Evolutionary conservation across 1,284 basidiomycete genomes (phyloP).

Genomic region (Bjerkandera adusta): DNA sequence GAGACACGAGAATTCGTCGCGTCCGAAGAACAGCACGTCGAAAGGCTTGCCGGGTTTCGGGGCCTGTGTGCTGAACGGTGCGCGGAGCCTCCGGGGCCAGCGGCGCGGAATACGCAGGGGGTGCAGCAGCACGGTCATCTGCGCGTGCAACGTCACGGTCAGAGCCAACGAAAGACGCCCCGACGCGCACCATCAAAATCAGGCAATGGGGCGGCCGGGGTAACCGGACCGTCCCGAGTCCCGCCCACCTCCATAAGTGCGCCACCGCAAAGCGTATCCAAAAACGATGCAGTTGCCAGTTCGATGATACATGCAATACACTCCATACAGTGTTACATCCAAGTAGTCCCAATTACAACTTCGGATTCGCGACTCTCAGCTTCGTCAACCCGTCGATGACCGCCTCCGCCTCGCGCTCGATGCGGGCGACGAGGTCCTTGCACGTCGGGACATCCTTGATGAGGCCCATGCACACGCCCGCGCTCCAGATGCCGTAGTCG

Average conservation of each 20-base stretch:
- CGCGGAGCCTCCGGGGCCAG: background rate
- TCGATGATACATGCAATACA: background rate
- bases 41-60: constrained; percentile 28
- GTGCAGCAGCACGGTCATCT: too few relatives aligned
- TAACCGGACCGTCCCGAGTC: too few relatives aligned
- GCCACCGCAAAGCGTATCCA: too few relatives aligned
- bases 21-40: constrained; percentile 66
- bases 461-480: constrained; percentile 77
- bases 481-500: constrained; percentile 88
- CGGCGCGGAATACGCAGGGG: background rate
- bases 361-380: constrained; percentile 31
- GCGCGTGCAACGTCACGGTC: too few relatives aligned
- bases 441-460: constrained; percentile 89
- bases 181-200: too few relatives aligned
- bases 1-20: constrained; percentile 70
- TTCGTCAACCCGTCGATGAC: constrained; percentile 56
- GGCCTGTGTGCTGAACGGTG: background rate
- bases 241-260: too few relatives aligned
- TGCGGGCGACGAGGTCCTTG: constrained; percentile 64
- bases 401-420: constrained; percentile 80
- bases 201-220: too few relatives aligned
- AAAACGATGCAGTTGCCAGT: too few relatives aligned
- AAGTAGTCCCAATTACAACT: constrained; percentile 49
- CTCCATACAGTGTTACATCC: background rate
- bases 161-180: too few relatives aligned